These are phyloP conservation scores for Mucor irregularis DNA, from an alignment of 371 early-diverging fungal species.

Conservation along the genomic window DNA sequence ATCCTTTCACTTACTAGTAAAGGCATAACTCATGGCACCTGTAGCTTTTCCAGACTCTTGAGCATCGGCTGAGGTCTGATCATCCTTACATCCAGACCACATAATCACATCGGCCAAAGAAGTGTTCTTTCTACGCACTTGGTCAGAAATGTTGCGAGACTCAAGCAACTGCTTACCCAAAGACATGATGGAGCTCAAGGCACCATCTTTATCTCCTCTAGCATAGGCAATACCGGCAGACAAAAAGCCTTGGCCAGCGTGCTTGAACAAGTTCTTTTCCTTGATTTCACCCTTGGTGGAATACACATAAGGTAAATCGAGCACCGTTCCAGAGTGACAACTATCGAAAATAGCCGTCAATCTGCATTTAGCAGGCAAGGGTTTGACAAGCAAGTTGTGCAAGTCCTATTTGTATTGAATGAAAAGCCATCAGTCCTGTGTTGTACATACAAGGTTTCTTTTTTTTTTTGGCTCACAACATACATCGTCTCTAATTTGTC, in stretches of 20 bases:
- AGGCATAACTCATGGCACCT: constrained; percentile 89
- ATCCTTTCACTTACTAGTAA: constrained; percentile 57
- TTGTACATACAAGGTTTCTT: too few relatives aligned
- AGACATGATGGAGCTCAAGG: constrained; percentile 45
- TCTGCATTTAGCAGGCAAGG: constrained; percentile 81
- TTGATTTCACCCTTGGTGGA: constrained; percentile 68
- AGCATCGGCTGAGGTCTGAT: constrained; percentile 89
- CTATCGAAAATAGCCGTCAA: constrained; percentile 88
- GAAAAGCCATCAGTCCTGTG: too few relatives aligned
- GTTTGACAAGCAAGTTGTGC: constrained; percentile 79
- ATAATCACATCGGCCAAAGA: constrained; percentile 80
- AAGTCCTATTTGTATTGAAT: constrained; percentile 41
- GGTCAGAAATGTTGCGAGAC: constrained; percentile 36
- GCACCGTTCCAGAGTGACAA: constrained; percentile 83
- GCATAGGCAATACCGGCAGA: constrained; percentile 58
- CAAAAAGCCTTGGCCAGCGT: constrained; percentile 50
- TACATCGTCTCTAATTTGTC: constrained; percentile 86
- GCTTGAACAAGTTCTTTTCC: constrained; percentile 47
- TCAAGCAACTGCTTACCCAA: constrained; percentile 49
- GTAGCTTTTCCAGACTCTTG: constrained; percentile 50
- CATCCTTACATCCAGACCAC: constrained; percentile 92
- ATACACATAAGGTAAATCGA: constrained; percentile 89
- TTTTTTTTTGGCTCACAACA: not conserved
- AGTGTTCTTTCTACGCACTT: constrained; percentile 42
- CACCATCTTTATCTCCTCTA: constrained; percentile 41